A percentile compares a stretch with the other conserved stretches of the same genome.
phyloP scores from a whole-genome alignment of 1,284 basidiomycete species.

The Phellopilus nigrolimitatus region DNA sequence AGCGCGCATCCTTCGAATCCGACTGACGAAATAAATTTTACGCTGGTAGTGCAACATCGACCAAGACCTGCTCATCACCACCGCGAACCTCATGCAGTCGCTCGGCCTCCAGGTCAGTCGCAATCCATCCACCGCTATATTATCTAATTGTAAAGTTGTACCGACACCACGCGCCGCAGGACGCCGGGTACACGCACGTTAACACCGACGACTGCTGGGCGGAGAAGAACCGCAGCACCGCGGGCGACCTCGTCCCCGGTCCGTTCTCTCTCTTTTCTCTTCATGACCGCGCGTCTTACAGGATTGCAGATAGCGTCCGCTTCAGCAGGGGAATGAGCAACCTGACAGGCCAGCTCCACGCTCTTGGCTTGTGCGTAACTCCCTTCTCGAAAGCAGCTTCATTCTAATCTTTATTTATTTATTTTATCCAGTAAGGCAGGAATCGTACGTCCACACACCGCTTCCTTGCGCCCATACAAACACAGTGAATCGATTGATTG shows the following conservation, averaged over 20 bases:
- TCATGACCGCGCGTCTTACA: conserved; percentile 21
- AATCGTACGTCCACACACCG: conserved; percentile 39
- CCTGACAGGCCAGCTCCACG: conserved; percentile 41
- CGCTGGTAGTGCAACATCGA: conserved; percentile 39
- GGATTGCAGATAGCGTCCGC: conserved; percentile 34
- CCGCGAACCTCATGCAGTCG: conserved; percentile 32
- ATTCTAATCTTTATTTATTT: not conserved
- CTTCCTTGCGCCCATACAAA: conserved; percentile 26
- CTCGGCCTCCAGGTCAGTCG: conserved; percentile 30
- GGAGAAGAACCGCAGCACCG: conserved; percentile 41
- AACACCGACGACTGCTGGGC: conserved; percentile 59
- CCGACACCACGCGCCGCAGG: conserved; percentile 28
- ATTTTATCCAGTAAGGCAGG: conserved; percentile 40
- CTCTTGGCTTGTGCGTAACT: conserved; percentile 41
- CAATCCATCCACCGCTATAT: not conserved
- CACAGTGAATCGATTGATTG: not conserved
- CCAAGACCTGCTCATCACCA: conserved; percentile 32
- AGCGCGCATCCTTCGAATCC: not conserved
- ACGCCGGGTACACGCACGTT: conserved; percentile 48
- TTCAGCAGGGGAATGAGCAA: conserved; percentile 44
- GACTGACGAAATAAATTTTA: too few relatives aligned
- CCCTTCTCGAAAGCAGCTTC: conserved; percentile 1
- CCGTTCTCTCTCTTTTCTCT: conserved; percentile 2
- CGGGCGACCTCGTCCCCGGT: conserved; percentile 46
- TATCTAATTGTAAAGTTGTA: not conserved